These are phyloP conservation scores for Neonectria faginata DNA, from an alignment of 2,329 filamentous ascomycete species.

Conservation along the genomic window DNA sequence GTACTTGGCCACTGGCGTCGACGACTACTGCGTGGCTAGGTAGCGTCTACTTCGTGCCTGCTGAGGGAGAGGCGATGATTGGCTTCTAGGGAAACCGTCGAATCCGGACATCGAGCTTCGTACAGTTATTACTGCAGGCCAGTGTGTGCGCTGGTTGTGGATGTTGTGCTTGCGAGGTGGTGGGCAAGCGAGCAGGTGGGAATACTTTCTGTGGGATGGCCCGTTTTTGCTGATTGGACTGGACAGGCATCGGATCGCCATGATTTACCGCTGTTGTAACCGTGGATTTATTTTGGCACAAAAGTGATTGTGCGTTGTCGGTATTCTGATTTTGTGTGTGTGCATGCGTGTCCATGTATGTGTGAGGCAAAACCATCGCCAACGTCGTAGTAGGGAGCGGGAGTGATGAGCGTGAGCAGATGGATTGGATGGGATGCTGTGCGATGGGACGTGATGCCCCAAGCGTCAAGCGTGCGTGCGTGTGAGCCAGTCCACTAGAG, in stretches of 20 bases:
- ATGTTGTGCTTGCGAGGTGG: constrained; percentile 3
- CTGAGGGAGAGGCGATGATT: constrained; percentile 30
- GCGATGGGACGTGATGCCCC: constrained; percentile 16
- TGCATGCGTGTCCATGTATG: constrained; percentile 16
- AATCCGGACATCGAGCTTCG: constrained; percentile 12
- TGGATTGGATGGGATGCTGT: constrained; percentile 22
- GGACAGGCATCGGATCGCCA: neutral
- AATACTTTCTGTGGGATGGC: neutral
- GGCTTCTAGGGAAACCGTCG: constrained; percentile 28
- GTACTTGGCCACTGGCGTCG: constrained; percentile 34
- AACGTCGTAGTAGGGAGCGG: constrained; percentile 15
- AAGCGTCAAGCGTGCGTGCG: constrained; percentile 10
- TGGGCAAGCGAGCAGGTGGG: constrained; percentile 9
- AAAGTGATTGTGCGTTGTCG: constrained; percentile 3
- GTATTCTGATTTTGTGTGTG: constrained; percentile 7
- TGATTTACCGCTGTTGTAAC: constrained; percentile 19
- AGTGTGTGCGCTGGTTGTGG: constrained; percentile 13
- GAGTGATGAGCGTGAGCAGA: constrained; percentile 20
- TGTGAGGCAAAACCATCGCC: constrained; percentile 15
- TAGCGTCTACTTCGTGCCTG: constrained; percentile 32
- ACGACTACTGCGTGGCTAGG: constrained; percentile 42
- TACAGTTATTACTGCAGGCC: constrained; percentile 4
- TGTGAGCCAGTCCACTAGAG: constrained; percentile 20
- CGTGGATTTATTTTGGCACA: constrained; percentile 1
- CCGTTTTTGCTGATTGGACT: constrained; percentile 17